A percentile compares a stretch with the other conserved stretches of the same genome.
Evolutionary conservation across 345 rosid genomes (phyloP).

Genomic region (Citrus hindsii): DNA sequence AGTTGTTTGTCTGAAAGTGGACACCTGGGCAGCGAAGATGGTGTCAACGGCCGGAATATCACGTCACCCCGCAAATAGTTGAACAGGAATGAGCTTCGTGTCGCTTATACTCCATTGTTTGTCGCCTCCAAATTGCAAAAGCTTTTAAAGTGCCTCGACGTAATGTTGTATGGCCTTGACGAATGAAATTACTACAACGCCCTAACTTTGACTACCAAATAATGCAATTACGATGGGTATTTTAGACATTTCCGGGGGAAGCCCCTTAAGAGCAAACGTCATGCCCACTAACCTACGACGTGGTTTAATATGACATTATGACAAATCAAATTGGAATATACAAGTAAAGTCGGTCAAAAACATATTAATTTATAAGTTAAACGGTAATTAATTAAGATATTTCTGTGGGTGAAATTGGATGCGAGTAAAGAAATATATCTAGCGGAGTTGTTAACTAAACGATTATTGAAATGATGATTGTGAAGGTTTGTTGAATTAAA

Average conservation of each 20-base stretch:
- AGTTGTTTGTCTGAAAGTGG: conserved; percentile 4
- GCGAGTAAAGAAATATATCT: conserved; percentile 16
- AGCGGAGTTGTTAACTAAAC: conserved; percentile 5
- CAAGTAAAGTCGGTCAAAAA: conserved; percentile 19
- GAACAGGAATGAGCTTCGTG: conserved; percentile 7
- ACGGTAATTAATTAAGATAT: conserved; percentile 15
- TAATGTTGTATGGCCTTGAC: conserved; percentile 8
- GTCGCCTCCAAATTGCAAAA: background rate
- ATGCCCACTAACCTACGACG: background rate
- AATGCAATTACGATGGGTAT: conserved; percentile 1
- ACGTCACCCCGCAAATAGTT: conserved; percentile 9
- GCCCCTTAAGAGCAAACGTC: background rate
- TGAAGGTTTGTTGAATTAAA: conserved; percentile 5
- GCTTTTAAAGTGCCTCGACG: conserved; percentile 10
- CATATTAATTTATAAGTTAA: background rate
- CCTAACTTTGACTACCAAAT: background rate
- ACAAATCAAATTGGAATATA: background rate
- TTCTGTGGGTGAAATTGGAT: conserved; percentile 21
- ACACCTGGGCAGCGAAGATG: background rate
- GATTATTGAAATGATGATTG: background rate
- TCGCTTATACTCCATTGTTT: conserved; percentile 31
- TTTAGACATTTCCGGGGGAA: conserved; percentile 4
- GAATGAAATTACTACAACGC: conserved; percentile 13
- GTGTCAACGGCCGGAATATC: conserved; percentile 11
- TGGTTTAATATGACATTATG: background rate